These are phyloP conservation scores for Micromonas pusilla DNA, from an alignment of 139 green algal species.

Conservation along the genomic window DNA sequence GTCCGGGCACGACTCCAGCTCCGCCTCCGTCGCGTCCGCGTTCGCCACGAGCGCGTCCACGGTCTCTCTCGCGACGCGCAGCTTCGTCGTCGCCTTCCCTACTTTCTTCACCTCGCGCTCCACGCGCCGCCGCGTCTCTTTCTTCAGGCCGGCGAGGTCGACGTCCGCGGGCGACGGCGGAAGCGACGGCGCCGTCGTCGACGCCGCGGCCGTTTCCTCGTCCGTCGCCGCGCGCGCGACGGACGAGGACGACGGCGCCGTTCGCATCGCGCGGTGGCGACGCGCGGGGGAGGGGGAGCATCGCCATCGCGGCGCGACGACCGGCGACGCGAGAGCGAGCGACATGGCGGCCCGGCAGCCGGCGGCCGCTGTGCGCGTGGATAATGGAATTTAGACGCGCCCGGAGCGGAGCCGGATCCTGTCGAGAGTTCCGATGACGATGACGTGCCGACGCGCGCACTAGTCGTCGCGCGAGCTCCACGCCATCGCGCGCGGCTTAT, in stretches of 20 bases:
- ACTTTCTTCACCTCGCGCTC: slow-evolving; percentile 10
- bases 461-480: no score
- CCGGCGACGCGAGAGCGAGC: no score
- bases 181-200: background rate
- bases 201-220: background rate
- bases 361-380: no score
- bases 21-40: background rate
- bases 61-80: background rate
- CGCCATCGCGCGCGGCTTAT: no score
- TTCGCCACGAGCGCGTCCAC: slow-evolving; percentile 1
- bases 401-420: no score
- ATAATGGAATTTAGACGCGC: no score
- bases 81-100: slow-evolving; percentile 11
- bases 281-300: no score
- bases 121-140: background rate
- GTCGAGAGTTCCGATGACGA: no score
- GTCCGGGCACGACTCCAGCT: slow-evolving; percentile 3
- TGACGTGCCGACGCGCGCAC: no score
- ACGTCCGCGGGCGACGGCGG: background rate
- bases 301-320: no score
- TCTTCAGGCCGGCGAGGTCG: background rate
- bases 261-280: no score
- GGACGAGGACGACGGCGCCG: background rate
- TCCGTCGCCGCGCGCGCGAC: background rate
- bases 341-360: no score